Conservation (phyloP, 768 basidiomycete genomes). For the Psilocybe tampanensis region DNA sequence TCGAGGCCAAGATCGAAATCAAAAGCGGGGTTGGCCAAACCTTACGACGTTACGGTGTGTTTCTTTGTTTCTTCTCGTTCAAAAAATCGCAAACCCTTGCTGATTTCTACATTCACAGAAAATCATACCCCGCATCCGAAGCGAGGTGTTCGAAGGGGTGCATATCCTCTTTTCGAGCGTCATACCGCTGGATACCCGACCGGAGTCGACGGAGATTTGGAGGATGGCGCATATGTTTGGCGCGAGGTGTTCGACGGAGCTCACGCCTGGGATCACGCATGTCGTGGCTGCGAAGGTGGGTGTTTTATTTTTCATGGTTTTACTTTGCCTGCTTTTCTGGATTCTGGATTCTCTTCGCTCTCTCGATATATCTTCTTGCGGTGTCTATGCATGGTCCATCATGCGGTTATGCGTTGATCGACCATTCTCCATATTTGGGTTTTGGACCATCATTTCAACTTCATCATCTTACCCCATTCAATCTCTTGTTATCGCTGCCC, state of each 20-base stretch:
- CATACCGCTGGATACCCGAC: constrained; percentile 84
- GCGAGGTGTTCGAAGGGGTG: constrained; percentile 73
- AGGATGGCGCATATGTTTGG: constrained; percentile 86
- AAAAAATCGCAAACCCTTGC: constrained; percentile 1
- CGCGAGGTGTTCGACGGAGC: constrained; percentile 73
- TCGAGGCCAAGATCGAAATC: not conserved
- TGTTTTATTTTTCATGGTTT: not conserved
- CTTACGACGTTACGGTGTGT: constrained; percentile 80
- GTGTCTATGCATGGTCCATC: not conserved
- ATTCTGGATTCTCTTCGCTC: not conserved
- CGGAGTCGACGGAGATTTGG: constrained; percentile 86
- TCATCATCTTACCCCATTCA: too few relatives aligned
- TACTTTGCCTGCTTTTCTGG: not conserved
- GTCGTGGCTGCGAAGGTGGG: constrained; percentile 88
- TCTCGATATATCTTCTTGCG: not conserved
- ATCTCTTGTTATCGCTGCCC: not conserved
- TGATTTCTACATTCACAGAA: constrained; percentile 47
- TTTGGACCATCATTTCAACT: not conserved
- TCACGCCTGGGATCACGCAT: constrained; percentile 75
- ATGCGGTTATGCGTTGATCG: not conserved
- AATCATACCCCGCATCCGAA: constrained; percentile 84
- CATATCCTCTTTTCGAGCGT: constrained; percentile 93
- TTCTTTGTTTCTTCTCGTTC: not conserved
- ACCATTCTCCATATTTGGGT: not conserved
- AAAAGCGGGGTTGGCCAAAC: constrained; percentile 24